phyloP scores from a whole-genome alignment of 345 rosid species.

The Aquilaria yunnanensis region DNA sequence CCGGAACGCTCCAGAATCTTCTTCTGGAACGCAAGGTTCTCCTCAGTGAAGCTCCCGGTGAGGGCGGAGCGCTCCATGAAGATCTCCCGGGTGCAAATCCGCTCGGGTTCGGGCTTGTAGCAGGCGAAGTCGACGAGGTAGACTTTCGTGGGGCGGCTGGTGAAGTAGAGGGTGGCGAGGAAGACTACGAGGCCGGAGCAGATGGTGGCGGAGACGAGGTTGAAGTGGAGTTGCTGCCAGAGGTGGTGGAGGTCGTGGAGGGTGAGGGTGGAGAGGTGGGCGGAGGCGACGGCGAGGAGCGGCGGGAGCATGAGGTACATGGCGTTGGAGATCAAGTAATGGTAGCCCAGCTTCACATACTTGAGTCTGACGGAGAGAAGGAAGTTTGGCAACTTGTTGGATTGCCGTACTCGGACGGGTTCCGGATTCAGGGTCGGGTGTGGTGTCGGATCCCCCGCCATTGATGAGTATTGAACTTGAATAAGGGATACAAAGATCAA shows the following conservation, averaged over 20 bases:
- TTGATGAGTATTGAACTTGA: no score
- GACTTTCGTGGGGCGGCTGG: constrained; percentile 56
- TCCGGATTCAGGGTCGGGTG: no score
- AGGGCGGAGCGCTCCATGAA: constrained; percentile 36
- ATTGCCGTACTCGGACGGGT: no score
- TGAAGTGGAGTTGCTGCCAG: constrained; percentile 52
- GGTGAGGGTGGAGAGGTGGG: constrained; percentile 40
- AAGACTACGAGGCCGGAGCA: constrained; percentile 39
- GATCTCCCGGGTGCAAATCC: constrained; percentile 34
- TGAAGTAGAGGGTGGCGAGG: constrained; percentile 52
- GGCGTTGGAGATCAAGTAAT: constrained; percentile 51
- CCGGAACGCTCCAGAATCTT: constrained; percentile 66
- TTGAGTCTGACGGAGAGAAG: constrained; percentile 50
- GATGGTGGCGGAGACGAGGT: constrained; percentile 36
- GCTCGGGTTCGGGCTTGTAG: constrained; percentile 36
- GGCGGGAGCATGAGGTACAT: constrained; percentile 48
- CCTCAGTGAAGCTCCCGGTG: constrained; percentile 35
- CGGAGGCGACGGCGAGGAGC: constrained; percentile 26
- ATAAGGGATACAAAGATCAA: no score
- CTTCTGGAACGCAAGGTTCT: constrained; percentile 52
- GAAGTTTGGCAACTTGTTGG: constrained; percentile 42
- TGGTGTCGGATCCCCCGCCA: no score
- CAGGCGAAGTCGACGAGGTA: constrained; percentile 71
- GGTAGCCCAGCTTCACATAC: constrained; percentile 64
- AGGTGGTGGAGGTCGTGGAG: constrained; percentile 32